Evolutionary conservation across 768 basidiomycete species (phyloP).

Genomic region (Termitomyces sp.): DNA sequence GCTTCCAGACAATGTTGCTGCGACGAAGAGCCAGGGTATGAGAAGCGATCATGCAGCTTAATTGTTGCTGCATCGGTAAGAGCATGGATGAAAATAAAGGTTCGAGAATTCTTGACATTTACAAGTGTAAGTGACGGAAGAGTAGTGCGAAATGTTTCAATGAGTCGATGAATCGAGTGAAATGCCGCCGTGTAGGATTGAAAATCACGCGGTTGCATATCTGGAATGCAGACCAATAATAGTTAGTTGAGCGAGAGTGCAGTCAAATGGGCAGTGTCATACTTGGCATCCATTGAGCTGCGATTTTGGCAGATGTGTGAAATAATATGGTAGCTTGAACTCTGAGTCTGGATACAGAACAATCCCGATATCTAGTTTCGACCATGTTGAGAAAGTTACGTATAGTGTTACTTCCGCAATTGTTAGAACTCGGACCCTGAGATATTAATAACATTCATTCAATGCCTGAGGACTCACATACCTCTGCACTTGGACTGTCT

Average conservation of each 20-base stretch:
- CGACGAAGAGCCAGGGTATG: constrained; percentile 34
- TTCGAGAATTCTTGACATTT: constrained; percentile 29
- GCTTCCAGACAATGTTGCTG: constrained; percentile 37
- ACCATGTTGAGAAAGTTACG: constrained; percentile 48
- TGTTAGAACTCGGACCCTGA: constrained; percentile 40
- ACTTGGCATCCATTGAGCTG: constrained; percentile 41
- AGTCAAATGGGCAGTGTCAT: constrained; percentile 11
- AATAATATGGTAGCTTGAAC: constrained; percentile 55
- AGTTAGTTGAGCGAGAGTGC: not conserved
- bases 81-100: constrained; percentile 40
- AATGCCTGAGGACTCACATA: constrained; percentile 15
- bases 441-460: constrained; percentile 9
- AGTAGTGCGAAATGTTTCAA: constrained; percentile 32
- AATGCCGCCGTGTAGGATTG: constrained; percentile 38
- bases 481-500: constrained; percentile 31
- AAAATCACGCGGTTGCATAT: constrained; percentile 34
- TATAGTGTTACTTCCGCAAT: constrained; percentile 43
- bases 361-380: constrained; percentile 25
- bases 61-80: constrained; percentile 44
- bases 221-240: constrained; percentile 19
- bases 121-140: constrained; percentile 27
- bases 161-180: constrained; percentile 37
- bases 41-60: constrained; percentile 45
- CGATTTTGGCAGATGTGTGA: constrained; percentile 50
- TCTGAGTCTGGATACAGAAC: constrained; percentile 34